These are phyloP conservation scores for Peronospora belbahrii DNA, from an alignment of 352 stramenopile genomes.

Conservation along the genomic window DNA sequence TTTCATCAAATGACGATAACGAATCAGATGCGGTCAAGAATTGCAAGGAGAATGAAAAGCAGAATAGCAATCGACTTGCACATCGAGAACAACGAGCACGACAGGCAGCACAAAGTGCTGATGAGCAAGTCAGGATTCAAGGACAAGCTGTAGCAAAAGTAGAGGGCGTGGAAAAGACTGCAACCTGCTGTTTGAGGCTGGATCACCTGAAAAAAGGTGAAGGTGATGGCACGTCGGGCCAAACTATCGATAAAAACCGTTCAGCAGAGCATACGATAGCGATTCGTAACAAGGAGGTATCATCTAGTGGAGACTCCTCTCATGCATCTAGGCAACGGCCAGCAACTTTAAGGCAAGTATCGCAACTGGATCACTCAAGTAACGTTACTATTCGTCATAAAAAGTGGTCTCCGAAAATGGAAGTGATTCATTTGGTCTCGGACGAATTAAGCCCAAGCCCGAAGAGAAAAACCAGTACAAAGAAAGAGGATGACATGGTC, in stretches of 20 bases:
- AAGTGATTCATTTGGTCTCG: slow-evolving; percentile 22
- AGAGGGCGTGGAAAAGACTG: slow-evolving; percentile 1
- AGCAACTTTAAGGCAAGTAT: slow-evolving; percentile 6
- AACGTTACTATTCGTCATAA: slow-evolving; percentile 7
- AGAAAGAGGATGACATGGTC: slow-evolving; percentile 3
- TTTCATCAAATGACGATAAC: slow-evolving; percentile 7
- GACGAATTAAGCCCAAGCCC: neutral
- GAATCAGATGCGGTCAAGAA: neutral
- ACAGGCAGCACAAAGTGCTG: slow-evolving; percentile 2
- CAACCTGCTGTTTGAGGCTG: slow-evolving; percentile 1
- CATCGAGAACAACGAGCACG: neutral
- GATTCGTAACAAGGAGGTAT: neutral
- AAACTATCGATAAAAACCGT: neutral
- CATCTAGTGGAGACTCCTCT: slow-evolving; percentile 2
- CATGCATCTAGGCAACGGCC: slow-evolving; percentile 2
- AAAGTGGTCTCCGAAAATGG: slow-evolving; percentile 23
- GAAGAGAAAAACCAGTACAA: slow-evolving; percentile 4
- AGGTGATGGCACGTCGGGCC: slow-evolving; percentile 2
- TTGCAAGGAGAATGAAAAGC: slow-evolving; percentile 1
- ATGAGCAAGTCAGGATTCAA: neutral
- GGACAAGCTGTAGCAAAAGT: neutral
- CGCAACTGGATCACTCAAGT: slow-evolving; percentile 4
- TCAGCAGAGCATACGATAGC: neutral
- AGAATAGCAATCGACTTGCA: neutral
- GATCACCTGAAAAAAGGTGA: slow-evolving; percentile 3